phyloP scores from a whole-genome alignment of 257 asterid genomes.

The Jacaranda copaia region DNA sequence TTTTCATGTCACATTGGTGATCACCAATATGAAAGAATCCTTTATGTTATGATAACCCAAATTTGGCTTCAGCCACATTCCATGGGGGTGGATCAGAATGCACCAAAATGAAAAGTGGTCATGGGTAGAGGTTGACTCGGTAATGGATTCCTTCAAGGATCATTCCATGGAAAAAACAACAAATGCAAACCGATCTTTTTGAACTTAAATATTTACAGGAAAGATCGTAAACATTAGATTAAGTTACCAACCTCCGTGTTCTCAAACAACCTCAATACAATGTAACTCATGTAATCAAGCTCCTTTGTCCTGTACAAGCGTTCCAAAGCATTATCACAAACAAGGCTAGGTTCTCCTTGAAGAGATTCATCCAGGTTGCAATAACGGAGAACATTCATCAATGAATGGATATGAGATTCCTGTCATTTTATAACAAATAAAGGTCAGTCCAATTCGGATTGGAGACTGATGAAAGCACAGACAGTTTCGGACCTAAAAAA shows the following conservation, averaged over 20 bases:
- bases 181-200: neutral
- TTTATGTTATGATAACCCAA: neutral
- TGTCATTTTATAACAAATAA: conserved; percentile 45
- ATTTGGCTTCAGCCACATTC: neutral
- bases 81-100: neutral
- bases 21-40: neutral
- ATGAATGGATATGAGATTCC: conserved; percentile 98
- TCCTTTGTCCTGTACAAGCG: conserved; percentile 87
- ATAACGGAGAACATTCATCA: conserved; percentile 98
- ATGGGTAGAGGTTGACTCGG: neutral
- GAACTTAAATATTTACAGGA: neutral
- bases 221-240: conserved; percentile 21
- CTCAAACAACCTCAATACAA: conserved; percentile 93
- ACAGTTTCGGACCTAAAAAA: conserved; percentile 17
- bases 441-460: conserved; percentile 30
- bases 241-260: conserved; percentile 79
- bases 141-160: neutral
- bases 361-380: conserved; percentile 97
- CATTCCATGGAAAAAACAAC: neutral
- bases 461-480: neutral
- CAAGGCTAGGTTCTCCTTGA: conserved; percentile 90
- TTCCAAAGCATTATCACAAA: conserved; percentile 84
- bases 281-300: conserved; percentile 98
- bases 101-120: neutral
- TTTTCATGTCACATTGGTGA: neutral